phyloP scores from a whole-genome alignment of 768 basidiomycete genomes.

The Sarcodon aspratus region DNA sequence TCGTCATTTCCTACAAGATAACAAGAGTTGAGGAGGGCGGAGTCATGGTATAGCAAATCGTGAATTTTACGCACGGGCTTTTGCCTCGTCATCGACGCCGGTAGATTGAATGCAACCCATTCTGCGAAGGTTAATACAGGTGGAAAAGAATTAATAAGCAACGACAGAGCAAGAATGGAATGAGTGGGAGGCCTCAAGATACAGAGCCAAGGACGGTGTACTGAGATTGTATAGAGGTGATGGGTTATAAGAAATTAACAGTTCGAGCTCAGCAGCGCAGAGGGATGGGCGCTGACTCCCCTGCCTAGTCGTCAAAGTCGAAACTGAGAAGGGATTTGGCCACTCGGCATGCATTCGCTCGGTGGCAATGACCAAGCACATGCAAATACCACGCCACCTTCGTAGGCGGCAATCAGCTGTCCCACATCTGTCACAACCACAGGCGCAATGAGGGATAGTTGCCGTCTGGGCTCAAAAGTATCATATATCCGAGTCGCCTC shows the following conservation, averaged over 20 bases:
- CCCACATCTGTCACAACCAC: no score
- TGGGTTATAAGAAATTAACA: background rate
- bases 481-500: no score
- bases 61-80: constrained; percentile 40
- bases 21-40: background rate
- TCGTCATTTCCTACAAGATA: constrained; percentile 69
- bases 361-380: no score
- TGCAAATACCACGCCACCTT: no score
- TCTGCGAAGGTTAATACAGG: constrained; percentile 11
- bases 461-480: no score
- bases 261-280: no score
- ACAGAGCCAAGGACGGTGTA: constrained; percentile 3
- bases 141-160: constrained; percentile 2
- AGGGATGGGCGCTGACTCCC: no score
- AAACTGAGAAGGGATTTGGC: no score
- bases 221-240: background rate
- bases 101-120: constrained; percentile 75
- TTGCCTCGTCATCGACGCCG: constrained; percentile 67
- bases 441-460: no score
- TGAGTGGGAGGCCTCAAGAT: constrained; percentile 4
- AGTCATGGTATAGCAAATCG: background rate
- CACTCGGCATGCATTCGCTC: no score
- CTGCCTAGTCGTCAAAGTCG: no score
- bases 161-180: constrained; percentile 1
- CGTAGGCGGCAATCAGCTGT: no score